Conservation (phyloP, 1,284 basidiomycete genomes). For the Pseudozyma thailandica region DNA sequence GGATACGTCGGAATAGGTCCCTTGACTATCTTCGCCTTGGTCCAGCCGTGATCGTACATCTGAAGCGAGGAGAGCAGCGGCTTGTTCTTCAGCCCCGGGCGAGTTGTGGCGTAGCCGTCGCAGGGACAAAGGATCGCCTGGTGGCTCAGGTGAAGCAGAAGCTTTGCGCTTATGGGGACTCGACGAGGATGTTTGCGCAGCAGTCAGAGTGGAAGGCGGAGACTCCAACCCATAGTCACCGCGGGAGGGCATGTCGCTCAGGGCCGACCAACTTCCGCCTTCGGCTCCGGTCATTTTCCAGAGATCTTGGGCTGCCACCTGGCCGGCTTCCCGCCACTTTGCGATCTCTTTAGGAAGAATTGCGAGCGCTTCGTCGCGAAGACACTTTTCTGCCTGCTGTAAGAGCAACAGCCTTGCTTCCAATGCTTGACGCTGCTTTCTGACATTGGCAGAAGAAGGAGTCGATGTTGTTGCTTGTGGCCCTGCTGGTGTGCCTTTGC, state of each 20-base stretch:
- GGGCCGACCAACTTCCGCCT: slow-evolving; percentile 29
- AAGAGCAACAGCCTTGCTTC: slow-evolving; percentile 30
- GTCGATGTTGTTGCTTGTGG: background rate
- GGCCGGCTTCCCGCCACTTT: slow-evolving; percentile 43
- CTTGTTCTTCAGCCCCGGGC: slow-evolving; percentile 34
- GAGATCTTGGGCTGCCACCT: slow-evolving; percentile 37
- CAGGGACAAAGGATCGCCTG: slow-evolving; percentile 10
- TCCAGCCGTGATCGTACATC: slow-evolving; percentile 1
- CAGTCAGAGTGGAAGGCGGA: slow-evolving; percentile 7
- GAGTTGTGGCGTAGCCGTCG: slow-evolving; percentile 12
- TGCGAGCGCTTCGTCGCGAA: slow-evolving; percentile 22
- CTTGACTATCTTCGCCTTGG: slow-evolving; percentile 28
- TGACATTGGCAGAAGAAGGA: slow-evolving; percentile 8
- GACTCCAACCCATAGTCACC: slow-evolving; percentile 44
- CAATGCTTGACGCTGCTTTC: slow-evolving; percentile 33
- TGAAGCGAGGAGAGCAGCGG: slow-evolving; percentile 21
- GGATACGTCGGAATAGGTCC: slow-evolving; percentile 19
- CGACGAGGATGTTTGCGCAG: background rate
- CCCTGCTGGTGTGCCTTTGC: background rate
- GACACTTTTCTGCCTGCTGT: slow-evolving; percentile 38
- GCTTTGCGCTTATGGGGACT: slow-evolving; percentile 13
- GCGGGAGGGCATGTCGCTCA: slow-evolving; percentile 7
- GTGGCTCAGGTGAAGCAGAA: slow-evolving; percentile 7
- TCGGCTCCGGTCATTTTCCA: slow-evolving; percentile 43
- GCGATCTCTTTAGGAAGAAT: slow-evolving; percentile 29